Conservation (phyloP, 2,329 filamentous ascomycete species). For the Epichloe scottii region DNA sequence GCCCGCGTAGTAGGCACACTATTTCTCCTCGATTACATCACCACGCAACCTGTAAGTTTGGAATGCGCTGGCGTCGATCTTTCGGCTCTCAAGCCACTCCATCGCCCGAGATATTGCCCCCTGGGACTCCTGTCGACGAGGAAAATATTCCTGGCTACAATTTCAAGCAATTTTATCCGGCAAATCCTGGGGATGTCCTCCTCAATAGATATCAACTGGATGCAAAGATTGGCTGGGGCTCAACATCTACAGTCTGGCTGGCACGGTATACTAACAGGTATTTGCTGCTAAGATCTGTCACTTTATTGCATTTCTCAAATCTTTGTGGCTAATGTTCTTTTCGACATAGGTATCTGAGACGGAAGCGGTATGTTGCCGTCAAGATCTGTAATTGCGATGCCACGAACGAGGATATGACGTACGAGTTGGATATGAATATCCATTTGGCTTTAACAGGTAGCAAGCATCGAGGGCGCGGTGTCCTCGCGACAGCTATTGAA, state of each 20-base stretch:
- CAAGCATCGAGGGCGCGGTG: slow-evolving; percentile 16
- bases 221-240: slow-evolving; percentile 24
- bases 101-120: too few species aligned
- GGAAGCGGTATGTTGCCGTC: slow-evolving; percentile 11
- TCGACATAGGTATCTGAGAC: background rate
- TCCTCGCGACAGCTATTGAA: slow-evolving; percentile 20
- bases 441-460: slow-evolving; percentile 1
- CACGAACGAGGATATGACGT: slow-evolving; percentile 10
- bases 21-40: too few species aligned
- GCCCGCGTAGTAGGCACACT: too few species aligned
- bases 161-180: slow-evolving; percentile 17
- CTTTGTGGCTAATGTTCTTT: background rate
- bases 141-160: slow-evolving; percentile 13
- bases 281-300: background rate
- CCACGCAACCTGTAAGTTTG: too few species aligned
- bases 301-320: background rate
- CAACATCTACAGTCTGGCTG: slow-evolving; percentile 26
- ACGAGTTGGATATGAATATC: slow-evolving; percentile 10
- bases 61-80: too few species aligned
- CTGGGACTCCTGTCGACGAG: slow-evolving; percentile 11
- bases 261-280: slow-evolving; percentile 10
- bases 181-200: slow-evolving; percentile 19
- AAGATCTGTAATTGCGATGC: slow-evolving; percentile 13
- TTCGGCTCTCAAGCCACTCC: too few species aligned
- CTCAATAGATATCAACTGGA: slow-evolving; percentile 20